A percentile compares a stretch with the other conserved stretches of the same genome.
Conservation (phyloP, 768 basidiomycete species). For the Lactifluus hygrophoroides region DNA sequence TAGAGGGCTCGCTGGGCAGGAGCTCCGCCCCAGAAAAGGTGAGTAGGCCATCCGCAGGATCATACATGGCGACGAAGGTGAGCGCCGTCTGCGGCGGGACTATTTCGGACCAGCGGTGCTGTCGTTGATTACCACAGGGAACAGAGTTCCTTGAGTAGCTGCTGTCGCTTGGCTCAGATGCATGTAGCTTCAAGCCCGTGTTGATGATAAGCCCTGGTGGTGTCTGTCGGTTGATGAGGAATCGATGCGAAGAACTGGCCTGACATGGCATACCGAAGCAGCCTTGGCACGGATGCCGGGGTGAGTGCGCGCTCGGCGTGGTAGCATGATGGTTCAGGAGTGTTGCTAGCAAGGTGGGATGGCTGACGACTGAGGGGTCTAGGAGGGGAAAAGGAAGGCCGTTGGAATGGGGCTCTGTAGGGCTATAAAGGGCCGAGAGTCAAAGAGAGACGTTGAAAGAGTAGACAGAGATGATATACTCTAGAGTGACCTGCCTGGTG, state of each 20-base stretch:
- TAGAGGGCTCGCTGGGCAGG: slow-evolving; percentile 24
- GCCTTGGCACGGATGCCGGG: slow-evolving; percentile 1
- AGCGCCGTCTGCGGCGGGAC: slow-evolving; percentile 47
- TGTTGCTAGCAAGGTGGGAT: background rate
- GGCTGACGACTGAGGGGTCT: background rate
- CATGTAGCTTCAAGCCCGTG: background rate
- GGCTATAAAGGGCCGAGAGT: slow-evolving; percentile 7
- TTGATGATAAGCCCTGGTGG: slow-evolving; percentile 2
- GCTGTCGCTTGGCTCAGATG: background rate
- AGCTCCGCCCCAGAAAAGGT: slow-evolving; percentile 47
- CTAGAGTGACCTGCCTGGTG: background rate
- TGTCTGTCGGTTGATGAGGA: slow-evolving; percentile 8
- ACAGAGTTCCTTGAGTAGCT: background rate
- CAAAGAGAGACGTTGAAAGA: slow-evolving; percentile 3
- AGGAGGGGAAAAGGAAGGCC: background rate
- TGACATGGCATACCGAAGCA: slow-evolving; percentile 1
- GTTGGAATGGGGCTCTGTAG: slow-evolving; percentile 8
- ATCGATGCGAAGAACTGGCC: background rate
- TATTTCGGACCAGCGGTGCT: slow-evolving; percentile 46
- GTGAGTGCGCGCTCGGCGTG: slow-evolving; percentile 5
- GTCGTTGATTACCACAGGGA: background rate
- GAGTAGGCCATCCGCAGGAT: slow-evolving; percentile 47
- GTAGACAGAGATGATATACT: slow-evolving; percentile 9
- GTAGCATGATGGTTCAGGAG: background rate
- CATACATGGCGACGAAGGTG: slow-evolving; percentile 54